Percentiles rank a stretch among this genome's conserved stretches.
These are phyloP conservation scores for Furcasterigmium sp. DNA, from an alignment of 2,329 filamentous ascomycete genomes.

Conservation along the genomic window DNA sequence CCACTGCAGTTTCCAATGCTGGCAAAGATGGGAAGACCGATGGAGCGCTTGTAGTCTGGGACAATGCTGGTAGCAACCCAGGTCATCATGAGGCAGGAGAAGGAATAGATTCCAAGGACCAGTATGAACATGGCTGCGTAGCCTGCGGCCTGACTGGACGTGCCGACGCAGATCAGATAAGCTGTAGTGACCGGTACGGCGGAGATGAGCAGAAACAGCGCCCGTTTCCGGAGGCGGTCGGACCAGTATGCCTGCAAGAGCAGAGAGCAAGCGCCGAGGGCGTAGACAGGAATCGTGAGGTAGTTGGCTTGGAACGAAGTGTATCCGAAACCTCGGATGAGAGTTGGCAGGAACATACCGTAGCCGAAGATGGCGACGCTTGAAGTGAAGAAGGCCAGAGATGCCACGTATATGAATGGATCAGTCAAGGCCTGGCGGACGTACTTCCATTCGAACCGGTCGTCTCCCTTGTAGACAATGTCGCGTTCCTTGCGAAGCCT, in stretches of 20 bases:
- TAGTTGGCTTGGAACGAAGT: conserved; percentile 12
- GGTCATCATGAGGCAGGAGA: conserved; percentile 7
- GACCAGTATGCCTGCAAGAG: conserved; percentile 14
- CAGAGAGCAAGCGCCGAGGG: conserved; percentile 9
- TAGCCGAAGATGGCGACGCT: conserved; percentile 25
- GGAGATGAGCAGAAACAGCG: conserved; percentile 13
- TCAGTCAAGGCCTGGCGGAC: conserved; percentile 22
- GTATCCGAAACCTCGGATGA: conserved; percentile 7
- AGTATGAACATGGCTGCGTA: conserved; percentile 27
- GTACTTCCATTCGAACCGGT: conserved; percentile 21
- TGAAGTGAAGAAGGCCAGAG: conserved; percentile 24
- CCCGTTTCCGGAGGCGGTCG: conserved; percentile 20
- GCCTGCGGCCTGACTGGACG: conserved; percentile 17
- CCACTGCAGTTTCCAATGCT: conserved; percentile 10
- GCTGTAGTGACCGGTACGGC: conserved; percentile 10
- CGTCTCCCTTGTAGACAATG: conserved; percentile 22
- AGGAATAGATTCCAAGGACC: conserved; percentile 2
- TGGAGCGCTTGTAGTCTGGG: conserved; percentile 11
- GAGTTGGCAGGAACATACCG: conserved; percentile 21
- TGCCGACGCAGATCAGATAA: conserved; percentile 6
- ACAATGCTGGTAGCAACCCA: conserved; percentile 11
- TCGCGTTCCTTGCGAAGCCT: conserved; percentile 16
- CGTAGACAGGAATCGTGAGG: conserved; percentile 14
- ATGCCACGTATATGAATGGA: conserved; percentile 20
- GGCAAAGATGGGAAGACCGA: conserved; percentile 9